Evolutionary conservation across 345 rosid species (phyloP).

Genomic region (Lepidium didymum): DNA sequence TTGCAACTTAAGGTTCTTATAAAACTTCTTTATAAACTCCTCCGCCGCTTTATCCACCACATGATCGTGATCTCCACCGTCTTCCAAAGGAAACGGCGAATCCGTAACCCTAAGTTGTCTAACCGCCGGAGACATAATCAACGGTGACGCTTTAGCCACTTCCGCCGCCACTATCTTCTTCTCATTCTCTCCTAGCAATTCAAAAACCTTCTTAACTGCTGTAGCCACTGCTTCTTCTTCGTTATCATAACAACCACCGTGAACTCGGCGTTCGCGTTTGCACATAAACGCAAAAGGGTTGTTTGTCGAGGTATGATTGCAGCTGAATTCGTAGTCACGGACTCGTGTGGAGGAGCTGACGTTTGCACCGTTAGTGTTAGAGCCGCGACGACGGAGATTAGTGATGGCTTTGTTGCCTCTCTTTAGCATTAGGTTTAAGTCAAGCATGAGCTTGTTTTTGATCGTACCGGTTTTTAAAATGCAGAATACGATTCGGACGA

Average conservation of each 20-base stretch:
- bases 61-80: slow-evolving; percentile 44
- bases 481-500: slow-evolving; percentile 41
- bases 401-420: slow-evolving; percentile 55
- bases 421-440: slow-evolving; percentile 51
- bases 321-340: slow-evolving; percentile 63
- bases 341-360: slow-evolving; percentile 35
- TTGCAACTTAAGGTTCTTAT: slow-evolving; percentile 53
- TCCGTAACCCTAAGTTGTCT: slow-evolving; percentile 71
- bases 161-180: slow-evolving; percentile 14
- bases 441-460: slow-evolving; percentile 49
- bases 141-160: slow-evolving; percentile 24
- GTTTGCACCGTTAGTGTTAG: slow-evolving; percentile 27
- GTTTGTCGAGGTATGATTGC: slow-evolving; percentile 52
- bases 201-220: slow-evolving; percentile 65
- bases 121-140: slow-evolving; percentile 43
- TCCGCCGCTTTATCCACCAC: slow-evolving; percentile 70
- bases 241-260: slow-evolving; percentile 36
- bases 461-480: slow-evolving; percentile 48
- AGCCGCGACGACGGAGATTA: slow-evolving; percentile 42
- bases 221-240: slow-evolving; percentile 37
- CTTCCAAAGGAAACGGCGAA: slow-evolving; percentile 71
- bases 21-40: slow-evolving; percentile 66
- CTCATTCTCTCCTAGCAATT: slow-evolving; percentile 45
- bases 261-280: slow-evolving; percentile 37
- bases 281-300: slow-evolving; percentile 20